phyloP scores from a whole-genome alignment of 1,284 basidiomycete species.

The Trichosporon ovoides region DNA sequence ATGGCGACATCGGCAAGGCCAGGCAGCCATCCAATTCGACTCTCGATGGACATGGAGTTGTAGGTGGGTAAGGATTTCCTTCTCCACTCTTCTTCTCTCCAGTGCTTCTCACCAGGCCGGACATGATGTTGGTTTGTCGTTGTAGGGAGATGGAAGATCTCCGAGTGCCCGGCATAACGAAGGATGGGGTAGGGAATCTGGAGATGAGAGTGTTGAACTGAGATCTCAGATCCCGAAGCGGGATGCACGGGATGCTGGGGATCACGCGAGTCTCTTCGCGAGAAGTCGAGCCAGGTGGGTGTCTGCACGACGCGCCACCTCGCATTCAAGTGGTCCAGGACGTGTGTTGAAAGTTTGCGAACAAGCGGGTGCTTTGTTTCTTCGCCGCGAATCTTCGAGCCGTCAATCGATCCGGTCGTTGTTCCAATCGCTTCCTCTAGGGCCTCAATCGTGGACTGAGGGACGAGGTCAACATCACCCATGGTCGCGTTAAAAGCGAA shows the following conservation, averaged over 20 bases:
- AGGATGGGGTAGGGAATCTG: slow-evolving; percentile 25
- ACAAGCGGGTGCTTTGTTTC: no score
- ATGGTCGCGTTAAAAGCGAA: no score
- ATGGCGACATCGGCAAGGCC: slow-evolving; percentile 39
- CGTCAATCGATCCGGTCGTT: no score
- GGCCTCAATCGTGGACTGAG: no score
- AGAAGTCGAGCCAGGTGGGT: slow-evolving; percentile 42
- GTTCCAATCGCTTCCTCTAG: no score
- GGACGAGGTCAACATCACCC: no score
- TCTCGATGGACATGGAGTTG: slow-evolving; percentile 47
- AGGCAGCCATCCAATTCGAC: slow-evolving; percentile 40
- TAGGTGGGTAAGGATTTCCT: slow-evolving; percentile 40
- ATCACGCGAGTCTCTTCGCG: slow-evolving; percentile 27
- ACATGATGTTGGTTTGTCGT: slow-evolving; percentile 21
- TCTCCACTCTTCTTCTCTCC: slow-evolving; percentile 35
- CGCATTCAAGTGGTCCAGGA: neutral
- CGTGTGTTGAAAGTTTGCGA: neutral
- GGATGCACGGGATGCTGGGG: slow-evolving; percentile 33
- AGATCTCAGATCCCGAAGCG: slow-evolving; percentile 4
- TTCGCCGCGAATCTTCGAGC: no score
- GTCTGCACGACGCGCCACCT: slow-evolving; percentile 41
- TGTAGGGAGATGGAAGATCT: slow-evolving; percentile 42
- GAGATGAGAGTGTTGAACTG: slow-evolving; percentile 12
- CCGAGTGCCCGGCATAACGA: slow-evolving; percentile 39
- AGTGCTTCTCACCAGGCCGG: slow-evolving; percentile 26